These are phyloP conservation scores for Penicillium sclerotiorum DNA, from an alignment of 2,329 filamentous ascomycete species.

Conservation along the genomic window DNA sequence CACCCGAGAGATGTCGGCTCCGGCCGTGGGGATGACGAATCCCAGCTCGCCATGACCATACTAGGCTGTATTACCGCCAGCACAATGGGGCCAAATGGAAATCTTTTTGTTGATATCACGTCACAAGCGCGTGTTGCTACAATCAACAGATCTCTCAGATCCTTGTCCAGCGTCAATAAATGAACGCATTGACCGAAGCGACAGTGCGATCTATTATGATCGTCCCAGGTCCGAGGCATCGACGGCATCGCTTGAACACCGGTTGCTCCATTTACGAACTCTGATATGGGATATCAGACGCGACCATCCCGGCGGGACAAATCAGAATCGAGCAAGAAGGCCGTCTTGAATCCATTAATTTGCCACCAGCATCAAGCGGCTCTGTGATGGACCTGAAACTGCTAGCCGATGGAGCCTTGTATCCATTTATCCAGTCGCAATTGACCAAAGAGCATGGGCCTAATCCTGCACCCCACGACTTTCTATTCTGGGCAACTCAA, in stretches of 20 bases:
- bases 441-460: constrained; percentile 3
- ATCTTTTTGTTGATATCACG: not conserved
- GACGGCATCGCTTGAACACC: not conserved
- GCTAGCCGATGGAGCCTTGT: constrained; percentile 17
- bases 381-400: constrained; percentile 17
- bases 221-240: not conserved
- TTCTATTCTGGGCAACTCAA: constrained; percentile 17
- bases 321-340: not conserved
- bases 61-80: not conserved
- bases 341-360: constrained; percentile 4
- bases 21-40: not conserved
- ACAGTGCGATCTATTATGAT: not conserved
- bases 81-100: not conserved
- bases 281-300: constrained; percentile 4
- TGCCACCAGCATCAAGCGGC: constrained; percentile 16
- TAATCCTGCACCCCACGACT: constrained; percentile 20
- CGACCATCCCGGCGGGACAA: not conserved
- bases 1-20: constrained; percentile 1
- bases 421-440: constrained; percentile 10
- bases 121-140: constrained; percentile 3
- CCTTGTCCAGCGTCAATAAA: not conserved
- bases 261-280: not conserved
- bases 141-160: not conserved
- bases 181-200: not conserved
- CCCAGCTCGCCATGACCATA: not conserved